Evolutionary conservation across 306 rosid genomes (phyloP).

Genomic region (Dryas octopetala): DNA sequence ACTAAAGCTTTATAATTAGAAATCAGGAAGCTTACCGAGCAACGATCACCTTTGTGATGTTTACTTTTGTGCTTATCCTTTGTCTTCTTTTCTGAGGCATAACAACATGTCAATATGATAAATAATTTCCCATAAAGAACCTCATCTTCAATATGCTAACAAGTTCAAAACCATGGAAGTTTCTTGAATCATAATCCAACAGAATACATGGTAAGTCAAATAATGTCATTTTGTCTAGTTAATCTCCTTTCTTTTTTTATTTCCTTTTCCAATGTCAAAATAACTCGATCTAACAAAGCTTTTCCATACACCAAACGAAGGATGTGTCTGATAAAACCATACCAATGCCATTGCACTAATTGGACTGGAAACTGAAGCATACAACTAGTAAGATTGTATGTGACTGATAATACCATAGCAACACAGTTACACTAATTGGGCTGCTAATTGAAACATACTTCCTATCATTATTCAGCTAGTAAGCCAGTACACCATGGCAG

Average conservation of each 20-base stretch:
- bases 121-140: slow-evolving; percentile 9
- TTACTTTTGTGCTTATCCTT: slow-evolving; percentile 68
- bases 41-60: slow-evolving; percentile 42
- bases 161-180: slow-evolving; percentile 7
- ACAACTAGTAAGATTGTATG: not conserved
- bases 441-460: not conserved
- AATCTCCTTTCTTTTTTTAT: not conserved
- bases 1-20: slow-evolving; percentile 5
- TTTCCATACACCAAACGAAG: not conserved
- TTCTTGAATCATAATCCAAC: not conserved
- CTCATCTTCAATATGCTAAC: slow-evolving; percentile 2
- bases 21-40: slow-evolving; percentile 48
- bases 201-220: not conserved
- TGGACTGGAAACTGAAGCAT: not conserved
- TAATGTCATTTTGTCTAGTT: not conserved
- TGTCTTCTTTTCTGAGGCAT: slow-evolving; percentile 61
- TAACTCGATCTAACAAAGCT: not conserved
- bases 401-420: not conserved
- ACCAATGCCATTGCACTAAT: not conserved
- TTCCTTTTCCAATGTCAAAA: not conserved
- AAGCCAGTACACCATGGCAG: not conserved
- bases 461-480: not conserved
- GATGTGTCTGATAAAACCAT: not conserved
- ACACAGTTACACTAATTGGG: not conserved
- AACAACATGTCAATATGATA: slow-evolving; percentile 18